phyloP scores from a whole-genome alignment of 2,329 filamentous ascomycete species.

The Hirsutella rhossiliensis region DNA sequence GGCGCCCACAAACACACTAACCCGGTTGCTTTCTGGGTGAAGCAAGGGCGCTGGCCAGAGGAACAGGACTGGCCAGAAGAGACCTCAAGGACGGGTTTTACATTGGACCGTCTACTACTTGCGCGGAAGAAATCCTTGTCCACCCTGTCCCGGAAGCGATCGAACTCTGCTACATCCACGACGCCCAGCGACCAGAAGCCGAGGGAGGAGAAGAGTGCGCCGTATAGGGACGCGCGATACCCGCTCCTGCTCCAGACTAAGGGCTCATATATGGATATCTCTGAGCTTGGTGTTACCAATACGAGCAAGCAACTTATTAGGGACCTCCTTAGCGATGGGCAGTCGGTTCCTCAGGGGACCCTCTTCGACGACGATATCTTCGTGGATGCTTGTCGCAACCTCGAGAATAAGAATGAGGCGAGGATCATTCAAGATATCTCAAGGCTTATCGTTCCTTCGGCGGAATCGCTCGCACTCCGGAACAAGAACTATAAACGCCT shows the following conservation, averaged over 20 bases:
- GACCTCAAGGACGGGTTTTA: not conserved
- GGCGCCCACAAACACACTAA: not conserved
- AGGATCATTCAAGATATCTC: conserved; percentile 24
- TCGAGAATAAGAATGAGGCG: conserved; percentile 19
- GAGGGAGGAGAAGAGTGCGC: conserved; percentile 24
- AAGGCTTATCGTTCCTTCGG: conserved; percentile 25
- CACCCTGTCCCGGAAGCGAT: not conserved
- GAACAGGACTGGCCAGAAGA: not conserved
- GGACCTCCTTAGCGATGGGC: conserved; percentile 17
- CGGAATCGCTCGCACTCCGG: conserved; percentile 18
- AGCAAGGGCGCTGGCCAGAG: not conserved
- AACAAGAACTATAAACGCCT: conserved; percentile 17
- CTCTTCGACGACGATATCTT: conserved; percentile 27
- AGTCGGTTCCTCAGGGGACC: conserved; percentile 17
- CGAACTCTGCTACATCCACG: conserved; percentile 8
- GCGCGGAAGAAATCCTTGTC: not conserved
- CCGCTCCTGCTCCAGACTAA: conserved; percentile 23
- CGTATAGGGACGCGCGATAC: conserved; percentile 24
- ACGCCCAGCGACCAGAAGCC: conserved; percentile 26
- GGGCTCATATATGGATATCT: conserved; percentile 26
- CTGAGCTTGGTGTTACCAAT: conserved; percentile 16
- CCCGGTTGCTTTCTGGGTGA: not conserved
- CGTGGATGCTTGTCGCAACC: conserved; percentile 16
- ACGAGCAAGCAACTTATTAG: conserved; percentile 17
- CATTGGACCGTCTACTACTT: not conserved